phyloP scores from a whole-genome alignment of 208 protist genomes.

The Leishmania arabica region DNA sequence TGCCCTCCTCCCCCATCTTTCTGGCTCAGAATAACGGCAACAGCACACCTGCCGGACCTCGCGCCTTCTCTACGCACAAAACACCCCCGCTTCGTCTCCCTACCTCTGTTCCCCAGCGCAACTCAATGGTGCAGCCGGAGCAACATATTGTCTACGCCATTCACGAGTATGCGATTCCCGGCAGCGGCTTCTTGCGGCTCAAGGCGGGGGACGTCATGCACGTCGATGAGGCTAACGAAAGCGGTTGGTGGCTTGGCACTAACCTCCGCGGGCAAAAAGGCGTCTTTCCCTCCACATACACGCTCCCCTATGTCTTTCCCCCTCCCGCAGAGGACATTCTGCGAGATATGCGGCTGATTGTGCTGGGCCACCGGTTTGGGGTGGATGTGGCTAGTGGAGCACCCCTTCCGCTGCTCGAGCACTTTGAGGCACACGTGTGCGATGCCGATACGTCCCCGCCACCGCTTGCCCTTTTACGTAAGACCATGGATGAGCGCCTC shows the following conservation, averaged over 20 bases:
- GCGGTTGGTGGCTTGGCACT: constrained; percentile 77
- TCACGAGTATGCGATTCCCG: constrained; percentile 58
- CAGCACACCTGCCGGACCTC: not conserved
- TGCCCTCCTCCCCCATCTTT: not conserved
- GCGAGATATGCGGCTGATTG: constrained; percentile 32
- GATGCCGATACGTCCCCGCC: not conserved
- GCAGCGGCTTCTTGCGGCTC: constrained; percentile 51
- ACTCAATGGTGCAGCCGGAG: constrained; percentile 19
- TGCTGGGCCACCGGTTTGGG: constrained; percentile 26
- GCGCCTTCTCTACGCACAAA: not conserved
- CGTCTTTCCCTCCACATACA: constrained; percentile 78
- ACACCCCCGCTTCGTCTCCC: not conserved
- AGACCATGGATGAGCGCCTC: constrained; percentile 21
- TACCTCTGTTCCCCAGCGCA: not conserved
- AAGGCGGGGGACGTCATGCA: constrained; percentile 52
- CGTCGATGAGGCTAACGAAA: constrained; percentile 58
- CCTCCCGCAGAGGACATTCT: constrained; percentile 36
- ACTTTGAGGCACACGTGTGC: not conserved
- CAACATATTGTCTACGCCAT: constrained; percentile 46
- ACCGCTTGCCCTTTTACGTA: constrained; percentile 13
- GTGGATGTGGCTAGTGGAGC: constrained; percentile 36
- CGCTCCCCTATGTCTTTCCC: constrained; percentile 39
- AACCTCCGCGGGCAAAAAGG: constrained; percentile 55
- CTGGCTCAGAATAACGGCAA: not conserved
- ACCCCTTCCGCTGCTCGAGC: constrained; percentile 15